Conservation (phyloP, 805 yeast genomes). For the Barnettozyma botsteinii region DNA sequence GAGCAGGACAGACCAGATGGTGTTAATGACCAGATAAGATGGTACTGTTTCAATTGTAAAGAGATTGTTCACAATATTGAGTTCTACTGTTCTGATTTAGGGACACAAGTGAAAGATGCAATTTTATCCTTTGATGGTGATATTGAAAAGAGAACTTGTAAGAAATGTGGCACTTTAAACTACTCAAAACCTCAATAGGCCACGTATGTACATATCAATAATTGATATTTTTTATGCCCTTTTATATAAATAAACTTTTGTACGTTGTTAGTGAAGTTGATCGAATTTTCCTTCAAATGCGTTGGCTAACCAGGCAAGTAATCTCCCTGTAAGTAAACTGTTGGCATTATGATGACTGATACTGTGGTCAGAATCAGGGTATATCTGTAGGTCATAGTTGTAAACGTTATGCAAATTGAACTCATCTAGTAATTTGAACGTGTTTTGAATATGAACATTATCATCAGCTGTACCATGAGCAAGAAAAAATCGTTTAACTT, state of each 20-base stretch:
- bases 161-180: conserved; percentile 66
- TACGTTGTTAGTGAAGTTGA: not conserved
- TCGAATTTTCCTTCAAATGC: conserved; percentile 45
- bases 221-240: too few species aligned
- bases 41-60: conserved; percentile 78
- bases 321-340: conserved; percentile 61
- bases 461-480: conserved; percentile 85
- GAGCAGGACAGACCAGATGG: conserved; percentile 86
- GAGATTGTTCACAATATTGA: conserved; percentile 60
- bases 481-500: conserved; percentile 52
- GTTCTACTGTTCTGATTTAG: conserved; percentile 75
- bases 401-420: conserved; percentile 48
- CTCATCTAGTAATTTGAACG: conserved; percentile 54
- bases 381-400: conserved; percentile 80
- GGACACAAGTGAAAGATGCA: conserved; percentile 85
- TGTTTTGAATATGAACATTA: conserved; percentile 74
- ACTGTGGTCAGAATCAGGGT: conserved; percentile 90
- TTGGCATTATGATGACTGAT: conserved; percentile 78
- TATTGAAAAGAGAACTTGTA: conserved; percentile 61
- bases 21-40: conserved; percentile 65
- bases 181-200: conserved; percentile 50
- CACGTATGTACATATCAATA: too few species aligned
- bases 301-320: conserved; percentile 50
- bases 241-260: too few species aligned
- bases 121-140: conserved; percentile 65